phyloP scores from a whole-genome alignment of 2,329 filamentous ascomycete genomes.

The Aspergillus sp. region DNA sequence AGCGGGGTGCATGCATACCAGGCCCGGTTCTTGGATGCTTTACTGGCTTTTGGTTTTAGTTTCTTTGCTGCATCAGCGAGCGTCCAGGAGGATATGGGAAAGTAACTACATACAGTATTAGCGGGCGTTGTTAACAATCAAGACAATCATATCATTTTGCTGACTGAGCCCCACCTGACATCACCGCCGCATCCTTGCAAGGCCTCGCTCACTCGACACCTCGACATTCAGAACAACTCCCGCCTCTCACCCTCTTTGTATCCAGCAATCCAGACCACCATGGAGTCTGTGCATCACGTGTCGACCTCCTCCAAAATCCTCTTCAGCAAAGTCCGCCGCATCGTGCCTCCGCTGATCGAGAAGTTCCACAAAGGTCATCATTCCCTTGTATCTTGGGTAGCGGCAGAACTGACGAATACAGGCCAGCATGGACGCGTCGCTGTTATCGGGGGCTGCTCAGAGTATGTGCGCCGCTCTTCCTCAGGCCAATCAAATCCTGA shows the following conservation, averaged over 20 bases:
- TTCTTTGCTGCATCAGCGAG: conserved; percentile 21
- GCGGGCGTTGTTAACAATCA: conserved; percentile 4
- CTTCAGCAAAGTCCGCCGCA: conserved; percentile 70
- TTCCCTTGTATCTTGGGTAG: conserved; percentile 1
- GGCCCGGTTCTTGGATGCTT: conserved; percentile 5
- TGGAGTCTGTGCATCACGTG: conserved; percentile 38
- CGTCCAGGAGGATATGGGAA: no score
- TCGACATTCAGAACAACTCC: neutral
- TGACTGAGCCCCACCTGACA: neutral
- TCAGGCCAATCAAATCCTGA: conserved; percentile 4
- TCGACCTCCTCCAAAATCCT: conserved; percentile 64
- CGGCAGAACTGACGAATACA: conserved; percentile 29
- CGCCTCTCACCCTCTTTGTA: neutral
- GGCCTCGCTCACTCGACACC: neutral
- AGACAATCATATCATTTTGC: neutral
- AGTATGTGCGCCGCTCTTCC: conserved; percentile 39
- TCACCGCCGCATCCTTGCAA: no score
- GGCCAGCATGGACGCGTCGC: conserved; percentile 86
- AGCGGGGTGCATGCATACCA: conserved; percentile 17
- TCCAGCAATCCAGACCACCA: conserved; percentile 6
- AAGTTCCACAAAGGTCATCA: conserved; percentile 84
- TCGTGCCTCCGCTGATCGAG: conserved; percentile 90
- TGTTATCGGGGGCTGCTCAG: conserved; percentile 88
- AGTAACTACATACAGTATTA: conserved; percentile 4
- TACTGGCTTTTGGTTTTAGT: conserved; percentile 4